phyloP scores from a whole-genome alignment of 441 rosid genomes.

The Pelargonium citronellum region DNA sequence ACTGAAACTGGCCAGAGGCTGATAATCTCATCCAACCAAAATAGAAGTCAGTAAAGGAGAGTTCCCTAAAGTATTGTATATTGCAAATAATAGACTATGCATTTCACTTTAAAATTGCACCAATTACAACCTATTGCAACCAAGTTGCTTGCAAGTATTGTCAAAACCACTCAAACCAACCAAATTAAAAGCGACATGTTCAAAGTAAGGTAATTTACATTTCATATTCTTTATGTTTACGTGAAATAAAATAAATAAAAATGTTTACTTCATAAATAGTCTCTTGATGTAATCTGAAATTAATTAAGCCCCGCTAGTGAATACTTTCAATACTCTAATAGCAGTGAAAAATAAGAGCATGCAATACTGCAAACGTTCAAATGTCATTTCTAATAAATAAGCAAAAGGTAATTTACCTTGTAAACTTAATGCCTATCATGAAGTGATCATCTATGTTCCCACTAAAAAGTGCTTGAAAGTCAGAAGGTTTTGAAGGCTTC shows the following conservation, averaged over 20 bases:
- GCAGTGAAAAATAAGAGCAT: not conserved
- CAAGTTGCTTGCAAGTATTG: not conserved
- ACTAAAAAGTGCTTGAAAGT: slow-evolving; percentile 74
- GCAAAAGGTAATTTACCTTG: slow-evolving; percentile 48
- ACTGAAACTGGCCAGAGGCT: not conserved
- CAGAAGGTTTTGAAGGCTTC: slow-evolving; percentile 73
- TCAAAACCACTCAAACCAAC: not conserved
- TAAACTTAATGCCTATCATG: slow-evolving; percentile 84
- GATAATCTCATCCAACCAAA: not conserved
- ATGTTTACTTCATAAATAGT: slow-evolving; percentile 3
- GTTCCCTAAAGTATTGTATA: not conserved
- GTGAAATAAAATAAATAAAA: not conserved
- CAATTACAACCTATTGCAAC: not conserved
- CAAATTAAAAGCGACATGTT: not conserved
- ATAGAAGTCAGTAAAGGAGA: not conserved
- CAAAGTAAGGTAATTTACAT: not conserved
- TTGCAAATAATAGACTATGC: not conserved
- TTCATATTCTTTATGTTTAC: not conserved
- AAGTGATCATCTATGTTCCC: slow-evolving; percentile 68
- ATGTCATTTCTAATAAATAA: not conserved
- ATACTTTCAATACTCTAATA: slow-evolving; percentile 5
- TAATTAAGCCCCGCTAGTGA: not conserved
- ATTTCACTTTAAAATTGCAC: not conserved
- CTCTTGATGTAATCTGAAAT: not conserved
- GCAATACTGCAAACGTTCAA: slow-evolving; percentile 4